Evolutionary conservation across 1,139 yeast genomes (phyloP).

Genomic region (Saccharomyces hybrid): DNA sequence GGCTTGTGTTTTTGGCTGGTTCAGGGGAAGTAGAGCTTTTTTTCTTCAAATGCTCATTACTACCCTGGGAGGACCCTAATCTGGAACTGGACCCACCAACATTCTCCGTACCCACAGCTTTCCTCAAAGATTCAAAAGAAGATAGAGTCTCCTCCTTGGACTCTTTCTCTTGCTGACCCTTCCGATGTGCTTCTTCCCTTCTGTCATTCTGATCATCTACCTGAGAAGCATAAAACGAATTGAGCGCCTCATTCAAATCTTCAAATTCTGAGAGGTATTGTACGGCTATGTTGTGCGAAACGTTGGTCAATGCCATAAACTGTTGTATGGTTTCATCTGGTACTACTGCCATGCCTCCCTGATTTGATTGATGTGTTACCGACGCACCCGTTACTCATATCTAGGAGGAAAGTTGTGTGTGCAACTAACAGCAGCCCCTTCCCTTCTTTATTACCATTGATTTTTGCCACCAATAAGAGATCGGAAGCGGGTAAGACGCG

Average conservation of each 20-base stretch:
- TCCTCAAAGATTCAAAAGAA: not conserved
- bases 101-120: not conserved
- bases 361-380: not conserved
- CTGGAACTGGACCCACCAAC: not conserved
- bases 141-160: not conserved
- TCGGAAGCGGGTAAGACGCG: not conserved
- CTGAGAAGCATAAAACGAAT: conserved; percentile 28
- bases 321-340: conserved; percentile 38
- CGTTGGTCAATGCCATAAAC: conserved; percentile 46
- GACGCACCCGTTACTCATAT: not conserved
- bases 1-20: conserved; percentile 2
- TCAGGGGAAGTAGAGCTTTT: conserved; percentile 1
- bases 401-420: not conserved
- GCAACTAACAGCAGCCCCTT: not conserved
- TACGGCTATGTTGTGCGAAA: conserved; percentile 40
- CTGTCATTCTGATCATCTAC: conserved; percentile 6
- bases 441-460: not conserved
- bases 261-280: conserved; percentile 36
- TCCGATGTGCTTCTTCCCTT: not conserved
- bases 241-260: conserved; percentile 28
- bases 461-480: not conserved
- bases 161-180: not conserved
- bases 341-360: conserved; percentile 7
- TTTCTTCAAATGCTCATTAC: conserved; percentile 1
- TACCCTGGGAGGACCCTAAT: not conserved